Evolutionary conservation across 345 rosid species (phyloP).

Genomic region (Trapa bicornis): DNA sequence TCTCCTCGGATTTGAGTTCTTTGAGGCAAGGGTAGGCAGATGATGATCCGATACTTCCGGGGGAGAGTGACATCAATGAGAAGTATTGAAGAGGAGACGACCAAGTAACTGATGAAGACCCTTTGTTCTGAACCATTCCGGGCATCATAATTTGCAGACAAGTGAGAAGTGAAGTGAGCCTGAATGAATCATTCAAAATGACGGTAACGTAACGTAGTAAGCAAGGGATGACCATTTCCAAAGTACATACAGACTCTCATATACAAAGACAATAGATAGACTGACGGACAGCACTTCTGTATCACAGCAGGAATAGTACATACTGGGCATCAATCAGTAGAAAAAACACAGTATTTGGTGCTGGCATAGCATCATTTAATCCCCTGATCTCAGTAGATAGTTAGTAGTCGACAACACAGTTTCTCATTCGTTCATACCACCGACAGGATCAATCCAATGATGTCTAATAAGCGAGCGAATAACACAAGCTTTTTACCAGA

Average conservation of each 20-base stretch:
- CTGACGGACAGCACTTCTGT: no score
- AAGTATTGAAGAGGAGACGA: constrained; percentile 35
- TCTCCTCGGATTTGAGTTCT: constrained; percentile 52
- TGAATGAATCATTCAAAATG: not conserved
- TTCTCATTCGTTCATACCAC: not conserved
- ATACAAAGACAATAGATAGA: no score
- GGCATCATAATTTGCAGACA: constrained; percentile 13
- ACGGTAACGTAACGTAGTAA: not conserved
- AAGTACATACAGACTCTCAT: no score
- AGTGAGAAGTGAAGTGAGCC: not conserved
- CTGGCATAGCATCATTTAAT: no score
- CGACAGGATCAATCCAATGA: not conserved
- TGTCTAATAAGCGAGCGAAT: not conserved
- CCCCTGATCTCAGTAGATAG: not conserved
- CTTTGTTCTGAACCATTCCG: constrained; percentile 44
- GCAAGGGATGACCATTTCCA: no score
- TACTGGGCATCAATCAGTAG: not conserved
- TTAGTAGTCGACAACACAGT: not conserved
- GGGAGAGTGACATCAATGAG: constrained; percentile 47
- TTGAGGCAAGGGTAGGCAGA: constrained; percentile 43
- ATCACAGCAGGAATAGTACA: not conserved
- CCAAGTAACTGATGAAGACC: constrained; percentile 41
- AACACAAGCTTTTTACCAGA: not conserved
- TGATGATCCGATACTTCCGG: constrained; percentile 29
- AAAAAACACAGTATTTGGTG: not conserved